Percentiles rank a stretch among this genome's conserved stretches.
Conservation (phyloP, 164 flowering plant species). For the Stephania cephalantha region DNA sequence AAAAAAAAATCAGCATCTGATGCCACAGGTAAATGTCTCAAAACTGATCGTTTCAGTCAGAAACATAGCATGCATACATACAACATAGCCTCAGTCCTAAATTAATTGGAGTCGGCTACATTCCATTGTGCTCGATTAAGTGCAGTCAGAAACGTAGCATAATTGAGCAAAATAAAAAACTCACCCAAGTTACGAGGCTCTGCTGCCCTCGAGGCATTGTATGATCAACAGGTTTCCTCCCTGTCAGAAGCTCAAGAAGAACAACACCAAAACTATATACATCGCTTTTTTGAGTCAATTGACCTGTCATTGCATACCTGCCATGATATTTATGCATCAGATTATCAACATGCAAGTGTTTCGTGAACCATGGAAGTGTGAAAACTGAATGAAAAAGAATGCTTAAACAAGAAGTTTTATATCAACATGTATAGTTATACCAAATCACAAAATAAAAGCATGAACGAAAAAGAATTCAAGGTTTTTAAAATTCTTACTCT, state of each 20-base stretch:
- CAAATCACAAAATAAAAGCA: neutral
- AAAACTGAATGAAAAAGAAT: neutral
- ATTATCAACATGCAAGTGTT: neutral
- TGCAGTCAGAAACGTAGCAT: neutral
- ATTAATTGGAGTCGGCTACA: too few species aligned
- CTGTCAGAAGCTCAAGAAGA: conserved; percentile 24
- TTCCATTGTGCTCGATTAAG: too few species aligned
- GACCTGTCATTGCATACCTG: conserved; percentile 23
- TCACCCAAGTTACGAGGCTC: conserved; percentile 25
- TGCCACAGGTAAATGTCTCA: neutral
- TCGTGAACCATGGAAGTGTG: neutral
- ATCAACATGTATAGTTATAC: neutral
- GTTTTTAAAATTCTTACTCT: conserved; percentile 50
- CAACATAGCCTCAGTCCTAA: too few species aligned
- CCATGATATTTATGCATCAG: neutral
- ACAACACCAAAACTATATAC: conserved; percentile 22
- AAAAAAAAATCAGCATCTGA: neutral
- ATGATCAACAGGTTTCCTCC: conserved; percentile 24
- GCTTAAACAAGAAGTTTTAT: neutral
- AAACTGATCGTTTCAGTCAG: neutral
- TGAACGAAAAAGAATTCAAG: neutral
- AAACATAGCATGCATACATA: neutral
- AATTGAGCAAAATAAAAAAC: conserved; percentile 2
- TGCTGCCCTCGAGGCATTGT: conserved; percentile 27
- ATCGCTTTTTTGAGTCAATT: conserved; percentile 21